Conservation (phyloP, 2,329 filamentous ascomycete genomes). For the Trichoderma semiorbis region DNA sequence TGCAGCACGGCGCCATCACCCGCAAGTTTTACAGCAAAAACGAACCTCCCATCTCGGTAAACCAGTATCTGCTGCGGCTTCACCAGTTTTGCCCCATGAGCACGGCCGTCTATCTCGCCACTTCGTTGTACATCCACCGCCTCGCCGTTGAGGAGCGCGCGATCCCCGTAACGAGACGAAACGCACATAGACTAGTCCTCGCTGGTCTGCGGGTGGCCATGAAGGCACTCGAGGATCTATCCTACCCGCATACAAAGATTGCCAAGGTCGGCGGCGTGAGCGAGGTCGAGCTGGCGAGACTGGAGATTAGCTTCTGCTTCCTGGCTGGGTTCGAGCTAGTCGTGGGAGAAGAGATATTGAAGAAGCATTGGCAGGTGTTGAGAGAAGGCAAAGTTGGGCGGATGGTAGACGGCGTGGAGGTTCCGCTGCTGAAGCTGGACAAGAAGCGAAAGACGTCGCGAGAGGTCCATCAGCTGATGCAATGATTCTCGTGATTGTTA, state of each 20-base stretch:
- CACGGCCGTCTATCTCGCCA: constrained; percentile 86
- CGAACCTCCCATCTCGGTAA: constrained; percentile 75
- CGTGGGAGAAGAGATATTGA: constrained; percentile 35
- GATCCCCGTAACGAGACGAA: constrained; percentile 77
- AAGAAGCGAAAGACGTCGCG: constrained; percentile 5
- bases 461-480: not conserved
- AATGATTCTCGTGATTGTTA: not conserved
- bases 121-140: constrained; percentile 81
- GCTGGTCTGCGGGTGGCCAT: constrained; percentile 83
- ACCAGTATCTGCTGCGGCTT: constrained; percentile 80
- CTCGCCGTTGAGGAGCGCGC: constrained; percentile 73
- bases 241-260: constrained; percentile 79
- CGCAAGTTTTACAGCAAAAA: constrained; percentile 91
- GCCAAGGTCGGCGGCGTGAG: constrained; percentile 86
- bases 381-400: constrained; percentile 29
- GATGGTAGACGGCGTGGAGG: constrained; percentile 26
- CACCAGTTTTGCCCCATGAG: constrained; percentile 93
- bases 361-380: constrained; percentile 34
- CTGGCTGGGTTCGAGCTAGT: constrained; percentile 81
- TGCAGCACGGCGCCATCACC: constrained; percentile 82
- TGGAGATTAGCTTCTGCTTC: constrained; percentile 90
- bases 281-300: constrained; percentile 71
- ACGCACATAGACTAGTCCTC: constrained; percentile 81
- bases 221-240: constrained; percentile 92
- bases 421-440: constrained; percentile 28